Conservation (phyloP, 139 green algal genomes). For the Chlamydomonas incerta region DNA sequence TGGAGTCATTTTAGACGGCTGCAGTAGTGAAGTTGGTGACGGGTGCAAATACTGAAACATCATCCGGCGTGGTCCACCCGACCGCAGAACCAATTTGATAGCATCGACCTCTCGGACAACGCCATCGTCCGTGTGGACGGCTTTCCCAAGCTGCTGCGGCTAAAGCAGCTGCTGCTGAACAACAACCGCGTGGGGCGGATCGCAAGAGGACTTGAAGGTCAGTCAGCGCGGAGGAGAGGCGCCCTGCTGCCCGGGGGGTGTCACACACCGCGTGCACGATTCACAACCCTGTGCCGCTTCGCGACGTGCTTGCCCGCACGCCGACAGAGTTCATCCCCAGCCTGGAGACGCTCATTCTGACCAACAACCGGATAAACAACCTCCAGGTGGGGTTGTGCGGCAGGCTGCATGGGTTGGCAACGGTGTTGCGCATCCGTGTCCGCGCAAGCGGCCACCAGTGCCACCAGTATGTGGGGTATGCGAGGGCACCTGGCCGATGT, state of each 20-base stretch:
- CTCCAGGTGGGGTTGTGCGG: conserved; percentile 65
- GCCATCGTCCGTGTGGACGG: conserved; percentile 94
- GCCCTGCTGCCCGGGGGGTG: too few species aligned
- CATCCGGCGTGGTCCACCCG: background rate
- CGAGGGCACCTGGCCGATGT: too few species aligned
- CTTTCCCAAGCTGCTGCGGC: conserved; percentile 89
- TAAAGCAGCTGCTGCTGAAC: conserved; percentile 89
- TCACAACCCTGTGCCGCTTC: background rate
- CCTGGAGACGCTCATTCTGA: conserved; percentile 90
- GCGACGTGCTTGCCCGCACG: background rate
- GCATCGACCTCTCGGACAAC: conserved; percentile 97
- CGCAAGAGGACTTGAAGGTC: conserved; percentile 75
- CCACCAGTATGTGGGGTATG: too few species aligned
- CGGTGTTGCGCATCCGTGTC: too few species aligned
- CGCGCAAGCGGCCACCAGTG: too few species aligned
- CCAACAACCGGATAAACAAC: conserved; percentile 93
- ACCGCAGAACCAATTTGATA: conserved; percentile 97
- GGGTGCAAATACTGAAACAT: background rate
- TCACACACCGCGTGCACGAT: background rate
- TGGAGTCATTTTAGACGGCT: too few species aligned
- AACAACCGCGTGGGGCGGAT: conserved; percentile 95
- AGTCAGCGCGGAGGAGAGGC: background rate
- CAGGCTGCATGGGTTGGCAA: too few species aligned
- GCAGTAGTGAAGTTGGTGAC: too few species aligned
- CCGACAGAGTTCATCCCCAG: conserved; percentile 70